A percentile compares a stretch with the other conserved stretches of the same genome.
These are phyloP conservation scores for Eucalyptus curtisii DNA, from an alignment of 345 rosid genomes.

Conservation along the genomic window DNA sequence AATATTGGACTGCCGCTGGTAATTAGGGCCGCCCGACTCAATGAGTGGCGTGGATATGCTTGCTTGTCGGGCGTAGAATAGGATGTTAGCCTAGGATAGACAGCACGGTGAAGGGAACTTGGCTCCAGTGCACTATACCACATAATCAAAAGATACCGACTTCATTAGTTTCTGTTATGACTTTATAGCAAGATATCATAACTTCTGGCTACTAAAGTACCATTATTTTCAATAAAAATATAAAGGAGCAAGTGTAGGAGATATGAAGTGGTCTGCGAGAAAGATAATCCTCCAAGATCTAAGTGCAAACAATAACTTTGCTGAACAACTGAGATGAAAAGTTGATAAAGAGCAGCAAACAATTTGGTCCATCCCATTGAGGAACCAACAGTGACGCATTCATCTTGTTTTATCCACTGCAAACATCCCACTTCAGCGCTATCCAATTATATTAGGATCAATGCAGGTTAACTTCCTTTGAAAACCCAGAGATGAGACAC, in stretches of 20 bases:
- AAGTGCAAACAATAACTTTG: neutral
- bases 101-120: slow-evolving; percentile 78
- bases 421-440: neutral
- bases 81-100: slow-evolving; percentile 69
- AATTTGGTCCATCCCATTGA: neutral
- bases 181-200: neutral
- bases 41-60: slow-evolving; percentile 88
- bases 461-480: neutral
- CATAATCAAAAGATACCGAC: neutral
- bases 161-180: neutral
- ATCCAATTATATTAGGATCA: neutral
- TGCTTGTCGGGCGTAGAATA: slow-evolving; percentile 75
- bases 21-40: slow-evolving; percentile 83
- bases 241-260: neutral
- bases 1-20: slow-evolving; percentile 97
- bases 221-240: neutral
- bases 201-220: neutral
- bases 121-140: slow-evolving; percentile 75
- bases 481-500: neutral
- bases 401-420: neutral
- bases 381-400: neutral
- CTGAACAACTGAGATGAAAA: neutral
- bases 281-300: neutral
- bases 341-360: neutral
- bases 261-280: neutral